Evolutionary conservation across 2,329 filamentous ascomycete genomes (phyloP), one percentile per base, ranked within the genome.

Genomic region (Ophiostoma himal-ulmi): DNA sequence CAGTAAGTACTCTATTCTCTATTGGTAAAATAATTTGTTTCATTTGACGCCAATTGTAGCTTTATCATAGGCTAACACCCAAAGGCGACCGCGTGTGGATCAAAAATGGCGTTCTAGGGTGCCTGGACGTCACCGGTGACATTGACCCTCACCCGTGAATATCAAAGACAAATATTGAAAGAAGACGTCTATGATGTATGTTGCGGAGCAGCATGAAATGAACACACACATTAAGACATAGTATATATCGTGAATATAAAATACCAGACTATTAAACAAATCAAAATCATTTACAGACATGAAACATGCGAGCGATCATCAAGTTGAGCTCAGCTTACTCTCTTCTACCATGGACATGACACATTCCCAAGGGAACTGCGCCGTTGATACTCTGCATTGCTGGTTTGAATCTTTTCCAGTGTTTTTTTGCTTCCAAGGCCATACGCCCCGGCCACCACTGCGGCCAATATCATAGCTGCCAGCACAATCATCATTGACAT

Each of bases 341-440:
- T 48, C 44, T 48, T 5, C 44, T 5, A n/a, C 14, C 20, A 48
- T 20, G n/a, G 22, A 57, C 52, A 57, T 57, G 52, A 5, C 17
- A n/a, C 44, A 5, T 17, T 17, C 44, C 4, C 14, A 20, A 1
- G 44, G 44, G 20, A 5, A n/a, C 11, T 48, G 44, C 20, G 44
- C 44, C 14, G 44, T 17, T 48, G 44, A 17, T 6, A 17, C 6
- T 17, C 14, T n/a, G 6, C 44, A 17, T n/a, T 3, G 44, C 44
- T 48, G 13, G 7, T 48, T 20, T 17, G 10, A n/a, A 17, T 6
- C 20, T 17, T 13, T 57, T 6, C 52, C 52, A 11, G 10, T n/a
- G 22, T 26, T 30, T 2, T 57, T 57, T 57, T 26, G n/a, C 52
- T 20, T 7, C 1, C 52, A 1, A 91, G 92, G 26, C 3, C 26